Base-by-base conservation (phyloP, 768 basidiomycete species). In the Leccinellum albellum region DNA sequence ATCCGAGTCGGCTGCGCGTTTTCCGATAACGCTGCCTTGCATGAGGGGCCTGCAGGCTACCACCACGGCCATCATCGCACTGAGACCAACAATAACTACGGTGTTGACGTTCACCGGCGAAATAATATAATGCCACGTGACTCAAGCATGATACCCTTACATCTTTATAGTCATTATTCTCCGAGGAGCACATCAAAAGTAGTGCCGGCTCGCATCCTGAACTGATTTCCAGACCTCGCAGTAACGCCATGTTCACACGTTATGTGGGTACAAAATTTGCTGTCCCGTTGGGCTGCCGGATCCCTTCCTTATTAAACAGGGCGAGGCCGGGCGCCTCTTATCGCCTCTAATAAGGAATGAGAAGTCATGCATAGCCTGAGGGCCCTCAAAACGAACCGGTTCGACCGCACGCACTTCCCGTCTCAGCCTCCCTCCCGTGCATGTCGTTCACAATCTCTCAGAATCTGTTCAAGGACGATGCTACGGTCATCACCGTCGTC, bases 1-100 rank as follows among this genome's bases (percentile, higher is more conserved):
- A 79, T 86, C 86, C 92, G 98, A 82, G 42, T 94, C 88, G 13
- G 86, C 87, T 24, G 76, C 78, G 62, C 76, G 81, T 13, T 82
- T 87, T 21, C 44, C 44, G 60, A 87, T 76, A n/a, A n/a, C n/a
- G n/a, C n/a, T n/a, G n/a, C n/a, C n/a, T n/a, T n/a, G n/a, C n/a
- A n/a, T n/a, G n/a, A n/a, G n/a, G n/a, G n/a, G n/a, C n/a, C n/a
- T n/a, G n/a, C n/a, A n/a, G n/a, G n/a, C n/a, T n/a, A n/a, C n/a
- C n/a, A n/a, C n/a, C n/a, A n/a, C n/a, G n/a, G n/a, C n/a, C n/a
- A n/a, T n/a, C n/a, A n/a, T n/a, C n/a, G n/a, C n/a, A n/a, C n/a
- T n/a, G n/a, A n/a, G n/a, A n/a, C n/a, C n/a, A n/a, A n/a, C n/a
- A n/a, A n/a, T n/a, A n/a, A n/a, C n/a, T n/a, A n/a, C n/a, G n/a